Percentiles rank a stretch among this genome's conserved stretches.
Evolutionary conservation across 108 stramenopile genomes (phyloP).

Genomic region (Parietichytrium sp.): DNA sequence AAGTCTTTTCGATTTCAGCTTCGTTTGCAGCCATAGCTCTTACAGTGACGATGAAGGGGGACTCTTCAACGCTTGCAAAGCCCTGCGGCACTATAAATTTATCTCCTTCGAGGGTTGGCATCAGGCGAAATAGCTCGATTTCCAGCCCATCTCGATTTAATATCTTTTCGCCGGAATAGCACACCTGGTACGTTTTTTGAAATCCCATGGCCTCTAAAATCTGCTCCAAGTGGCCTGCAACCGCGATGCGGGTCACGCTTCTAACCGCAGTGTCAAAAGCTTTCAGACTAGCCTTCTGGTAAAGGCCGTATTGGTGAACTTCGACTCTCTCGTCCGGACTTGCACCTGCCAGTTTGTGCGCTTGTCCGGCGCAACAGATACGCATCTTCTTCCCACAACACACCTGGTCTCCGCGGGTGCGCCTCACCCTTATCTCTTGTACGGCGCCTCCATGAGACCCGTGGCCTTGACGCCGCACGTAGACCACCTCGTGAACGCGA

Average conservation of each 20-base stretch:
- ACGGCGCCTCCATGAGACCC: background rate
- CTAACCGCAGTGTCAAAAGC: background rate
- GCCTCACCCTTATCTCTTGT: background rate
- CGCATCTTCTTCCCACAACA: background rate
- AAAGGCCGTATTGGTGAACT: background rate
- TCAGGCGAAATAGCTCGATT: conserved; percentile 8
- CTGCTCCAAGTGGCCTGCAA: background rate
- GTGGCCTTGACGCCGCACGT: background rate
- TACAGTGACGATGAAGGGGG: background rate
- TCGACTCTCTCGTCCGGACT: background rate
- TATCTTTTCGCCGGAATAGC: background rate
- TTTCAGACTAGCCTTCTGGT: background rate
- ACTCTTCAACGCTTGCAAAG: background rate
- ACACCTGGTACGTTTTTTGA: background rate
- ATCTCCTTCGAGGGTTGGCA: background rate
- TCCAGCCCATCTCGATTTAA: conserved; percentile 5
- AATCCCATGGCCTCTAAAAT: background rate
- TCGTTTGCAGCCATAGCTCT: conserved; percentile 8
- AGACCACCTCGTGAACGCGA: background rate
- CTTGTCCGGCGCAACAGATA: background rate
- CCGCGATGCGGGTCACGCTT: background rate
- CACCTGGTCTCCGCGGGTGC: background rate
- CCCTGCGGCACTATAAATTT: background rate
- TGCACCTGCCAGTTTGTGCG: background rate
- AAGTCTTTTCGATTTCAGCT: conserved; percentile 1